These are phyloP conservation scores for Blastobotrys americana DNA, from an alignment of 805 yeast species.

Conservation along the genomic window DNA sequence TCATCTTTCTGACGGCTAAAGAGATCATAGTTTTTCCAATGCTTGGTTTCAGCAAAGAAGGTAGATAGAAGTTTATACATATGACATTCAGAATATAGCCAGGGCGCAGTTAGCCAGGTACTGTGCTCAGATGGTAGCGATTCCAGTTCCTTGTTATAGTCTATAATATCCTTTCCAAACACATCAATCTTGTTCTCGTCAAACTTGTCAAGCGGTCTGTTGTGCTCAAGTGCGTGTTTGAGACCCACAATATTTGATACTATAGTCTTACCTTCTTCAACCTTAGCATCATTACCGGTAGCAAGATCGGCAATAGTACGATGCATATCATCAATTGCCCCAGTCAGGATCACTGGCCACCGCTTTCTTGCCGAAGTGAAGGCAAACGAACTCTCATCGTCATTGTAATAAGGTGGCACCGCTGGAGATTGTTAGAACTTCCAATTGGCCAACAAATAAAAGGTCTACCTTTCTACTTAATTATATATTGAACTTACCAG, in stretches of 20 bases:
- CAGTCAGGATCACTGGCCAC: conserved; percentile 79
- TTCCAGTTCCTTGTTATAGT: conserved; percentile 53
- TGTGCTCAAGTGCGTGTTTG: conserved; percentile 31
- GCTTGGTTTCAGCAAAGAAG: conserved; percentile 26
- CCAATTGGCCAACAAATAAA: no score
- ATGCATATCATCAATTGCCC: conserved; percentile 56
- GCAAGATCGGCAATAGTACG: conserved; percentile 27
- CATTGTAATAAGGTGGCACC: conserved; percentile 44
- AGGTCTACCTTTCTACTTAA: no score
- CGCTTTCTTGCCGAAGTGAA: conserved; percentile 67
- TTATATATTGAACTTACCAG: no score
- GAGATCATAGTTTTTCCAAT: conserved; percentile 60
- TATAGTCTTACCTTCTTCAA: conserved; percentile 44
- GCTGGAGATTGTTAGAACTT: no score
- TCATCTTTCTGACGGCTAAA: conserved; percentile 63
- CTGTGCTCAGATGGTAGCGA: conserved; percentile 26
- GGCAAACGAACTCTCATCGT: conserved; percentile 75
- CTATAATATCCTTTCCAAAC: conserved; percentile 35
- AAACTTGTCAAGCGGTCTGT: conserved; percentile 39
- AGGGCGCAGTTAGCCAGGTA: conserved; percentile 81
- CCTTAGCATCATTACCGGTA: conserved; percentile 17
- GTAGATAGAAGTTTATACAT: conserved; percentile 50
- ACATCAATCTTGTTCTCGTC: conserved; percentile 31
- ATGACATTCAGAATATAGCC: conserved; percentile 85
- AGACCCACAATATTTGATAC: conserved; percentile 37